Evolutionary conservation across 768 basidiomycete genomes (phyloP), one percentile per base, ranked within the genome.

Genomic region (Boletus patriciae): DNA sequence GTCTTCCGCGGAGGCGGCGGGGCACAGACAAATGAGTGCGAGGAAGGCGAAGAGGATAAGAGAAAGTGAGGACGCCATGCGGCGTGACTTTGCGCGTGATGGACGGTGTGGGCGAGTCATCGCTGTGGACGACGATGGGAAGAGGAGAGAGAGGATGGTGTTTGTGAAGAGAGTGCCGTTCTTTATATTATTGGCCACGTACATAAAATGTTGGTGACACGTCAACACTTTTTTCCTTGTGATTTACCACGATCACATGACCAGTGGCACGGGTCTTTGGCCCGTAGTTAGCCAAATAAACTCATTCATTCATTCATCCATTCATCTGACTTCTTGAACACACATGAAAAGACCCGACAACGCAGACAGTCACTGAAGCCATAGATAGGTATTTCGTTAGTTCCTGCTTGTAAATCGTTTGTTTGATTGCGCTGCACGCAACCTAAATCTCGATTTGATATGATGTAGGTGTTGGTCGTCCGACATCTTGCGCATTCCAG

Each of bases 1-100:
- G 36, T 86, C 87, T 62, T 88, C 84, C 44, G 91, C 92, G 49
- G 73, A 76, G 52, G 80, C 82, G 33, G 78, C 77, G 18, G 90
- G 87, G 66, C 82, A 85, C 61, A 93, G 76, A 70, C 83, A 85
- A 70, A 92, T 68, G 69, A 94, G 66, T 55, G 92, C 88, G 59
- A 92, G 62, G 73, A 91, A 72, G 66, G 83, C 76, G 73, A 90
- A 72, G 62, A 86, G 71, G 55, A 79, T 19, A 60, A 88, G 60
- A 46, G 86, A 86, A 64, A 89, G 75, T 60, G 85, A 82, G 53
- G 85, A 85, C 55, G 70, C 70, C 66, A 77, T 67, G 62, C 77
- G 78, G 71, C 80, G 78, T 68, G 84, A 80, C 71, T 81, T 81
- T 50, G 78, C 71, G 77, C 83, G 83, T 67, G 83, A 80, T 66